phyloP scores from a whole-genome alignment of 2,329 filamentous ascomycete genomes.

The Plenodomus tracheiphilus region DNA sequence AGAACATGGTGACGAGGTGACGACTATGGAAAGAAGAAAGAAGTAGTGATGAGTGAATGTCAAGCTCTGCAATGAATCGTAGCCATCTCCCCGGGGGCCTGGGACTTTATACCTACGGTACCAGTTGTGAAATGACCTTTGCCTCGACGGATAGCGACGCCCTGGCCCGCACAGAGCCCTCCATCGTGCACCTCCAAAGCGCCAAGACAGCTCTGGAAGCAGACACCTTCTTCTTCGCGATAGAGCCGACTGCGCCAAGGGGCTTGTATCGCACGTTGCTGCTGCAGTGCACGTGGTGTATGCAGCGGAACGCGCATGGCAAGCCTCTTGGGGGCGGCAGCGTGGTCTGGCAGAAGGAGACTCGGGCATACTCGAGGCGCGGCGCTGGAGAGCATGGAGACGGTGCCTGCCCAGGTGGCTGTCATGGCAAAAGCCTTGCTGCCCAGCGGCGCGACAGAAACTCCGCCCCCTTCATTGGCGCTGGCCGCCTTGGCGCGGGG shows the following conservation, averaged over 20 bases:
- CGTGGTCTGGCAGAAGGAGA: no score
- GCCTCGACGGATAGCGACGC: not conserved
- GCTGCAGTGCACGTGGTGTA: not conserved
- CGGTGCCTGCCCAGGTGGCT: not conserved
- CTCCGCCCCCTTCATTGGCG: not conserved
- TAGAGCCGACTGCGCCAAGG: no score
- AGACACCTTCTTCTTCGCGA: no score
- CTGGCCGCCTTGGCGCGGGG: not conserved
- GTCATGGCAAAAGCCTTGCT: not conserved
- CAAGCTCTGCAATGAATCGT: not conserved
- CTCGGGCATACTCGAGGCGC: not conserved
- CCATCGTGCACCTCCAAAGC: not conserved
- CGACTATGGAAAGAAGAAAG: not conserved
- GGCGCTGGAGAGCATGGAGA: not conserved
- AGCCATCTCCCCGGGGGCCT: not conserved
- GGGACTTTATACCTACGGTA: not conserved
- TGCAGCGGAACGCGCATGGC: not conserved
- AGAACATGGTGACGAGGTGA: conserved; percentile 9
- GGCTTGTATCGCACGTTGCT: not conserved
- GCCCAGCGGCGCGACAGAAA: not conserved
- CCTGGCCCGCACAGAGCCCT: no score
- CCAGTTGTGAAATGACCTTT: not conserved
- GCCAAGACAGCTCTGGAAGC: not conserved
- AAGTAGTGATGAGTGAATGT: not conserved
- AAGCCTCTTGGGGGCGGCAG: not conserved